Base-by-base conservation (phyloP, 345 rosid genomes). In the Turritis glabra region DNA sequence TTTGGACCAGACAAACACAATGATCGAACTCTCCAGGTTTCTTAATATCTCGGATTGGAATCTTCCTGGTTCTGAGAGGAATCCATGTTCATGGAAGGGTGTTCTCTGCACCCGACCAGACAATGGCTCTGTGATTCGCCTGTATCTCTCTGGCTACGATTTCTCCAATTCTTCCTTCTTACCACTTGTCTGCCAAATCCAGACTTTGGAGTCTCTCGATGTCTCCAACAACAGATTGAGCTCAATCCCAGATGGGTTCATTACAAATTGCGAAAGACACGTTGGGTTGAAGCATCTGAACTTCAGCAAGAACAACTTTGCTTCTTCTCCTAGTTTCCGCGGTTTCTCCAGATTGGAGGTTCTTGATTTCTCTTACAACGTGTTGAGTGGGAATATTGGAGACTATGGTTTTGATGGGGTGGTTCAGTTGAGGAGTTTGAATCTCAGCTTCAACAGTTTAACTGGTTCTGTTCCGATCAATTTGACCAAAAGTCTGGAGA, bases 351-450 rank as follows among this genome's bases (percentile, higher is more conserved):
- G 81, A 60, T 81, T 90, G 52, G 85, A 85, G 58, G 52, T 10
- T 56, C 77, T 93, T 66, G 96, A 93, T 79, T 71, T 90, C 59
- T 82, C 98, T 72, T 13, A 54, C 75, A 90, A 93, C 83, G 0
- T 0, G 3, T 32, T 88, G 69, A 25, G 2, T 55, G 91, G 91
- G 46, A 38, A 14, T 29, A 65, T 86, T 43, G 18, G 50, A n/a
- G 52, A 47, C 63, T 72, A 47, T 3, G 81, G 86, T 64, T 82
- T 93, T 21, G 83, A 85, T 75, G 82, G 51, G 17, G 71, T 93
- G 50, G 77, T 50, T 78, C 71, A 70, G n/a, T 85, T 93, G 57
- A 78, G 35, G 73, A 81, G 54, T 10, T 82, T 89, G 80, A 73
- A 72, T 69, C 93, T 93, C 64, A 54, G 67, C 41, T 38, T 7